These are phyloP conservation scores for Luvunga scandens DNA, from an alignment of 345 rosid genomes.

Conservation along the genomic window DNA sequence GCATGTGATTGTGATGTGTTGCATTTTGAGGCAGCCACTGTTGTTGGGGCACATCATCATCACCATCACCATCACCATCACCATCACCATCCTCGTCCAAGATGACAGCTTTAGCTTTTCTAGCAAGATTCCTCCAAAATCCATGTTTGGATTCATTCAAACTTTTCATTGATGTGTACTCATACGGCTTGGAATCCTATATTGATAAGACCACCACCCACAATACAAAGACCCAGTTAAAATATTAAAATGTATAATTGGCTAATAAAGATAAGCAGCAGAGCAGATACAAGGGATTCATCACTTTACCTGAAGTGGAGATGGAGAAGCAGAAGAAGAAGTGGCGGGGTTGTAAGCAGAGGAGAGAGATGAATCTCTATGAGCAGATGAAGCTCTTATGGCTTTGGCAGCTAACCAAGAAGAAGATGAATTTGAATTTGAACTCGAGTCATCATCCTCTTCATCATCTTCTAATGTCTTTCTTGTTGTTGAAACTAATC, in stretches of 20 bases:
- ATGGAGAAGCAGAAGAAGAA: not conserved
- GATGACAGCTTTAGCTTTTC: slow-evolving; percentile 83
- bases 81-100: slow-evolving; percentile 52
- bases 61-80: slow-evolving; percentile 19
- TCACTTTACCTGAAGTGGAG: slow-evolving; percentile 7
- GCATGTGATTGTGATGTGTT: slow-evolving; percentile 28
- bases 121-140: slow-evolving; percentile 86
- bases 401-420: slow-evolving; percentile 73
- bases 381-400: slow-evolving; percentile 77
- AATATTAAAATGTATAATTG: not conserved
- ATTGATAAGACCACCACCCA: slow-evolving; percentile 1
- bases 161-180: slow-evolving; percentile 45
- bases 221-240: too few species aligned
- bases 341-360: slow-evolving; percentile 42
- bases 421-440: slow-evolving; percentile 30
- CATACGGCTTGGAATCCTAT: slow-evolving; percentile 41
- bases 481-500: not conserved
- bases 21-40: slow-evolving; percentile 28
- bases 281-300: slow-evolving; percentile 8
- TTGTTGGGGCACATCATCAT: slow-evolving; percentile 22
- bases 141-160: slow-evolving; percentile 59
- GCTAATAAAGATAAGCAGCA: not conserved
- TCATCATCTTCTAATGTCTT: not conserved
- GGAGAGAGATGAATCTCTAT: slow-evolving; percentile 64
- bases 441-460: slow-evolving; percentile 11